Conservation (phyloP, 163 green algal genomes). For the Chloromonas sp. region DNA sequence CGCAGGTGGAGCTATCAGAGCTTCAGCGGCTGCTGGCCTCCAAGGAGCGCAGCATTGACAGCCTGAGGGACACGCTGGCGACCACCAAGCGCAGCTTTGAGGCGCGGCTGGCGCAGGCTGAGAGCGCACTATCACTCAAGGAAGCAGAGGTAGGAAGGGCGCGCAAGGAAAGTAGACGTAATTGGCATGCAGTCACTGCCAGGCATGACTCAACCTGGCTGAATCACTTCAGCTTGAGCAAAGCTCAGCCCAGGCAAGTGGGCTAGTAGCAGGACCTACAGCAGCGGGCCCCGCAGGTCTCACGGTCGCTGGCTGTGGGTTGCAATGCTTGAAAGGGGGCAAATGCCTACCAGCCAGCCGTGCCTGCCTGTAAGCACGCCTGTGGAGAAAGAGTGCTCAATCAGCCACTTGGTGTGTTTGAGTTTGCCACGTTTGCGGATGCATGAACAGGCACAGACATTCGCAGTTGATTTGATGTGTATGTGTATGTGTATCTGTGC, state of each 20-base stretch:
- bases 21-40: slow-evolving; percentile 25
- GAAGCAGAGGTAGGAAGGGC: slow-evolving; percentile 24
- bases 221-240: neutral
- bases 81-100: slow-evolving; percentile 46
- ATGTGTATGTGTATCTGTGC: neutral
- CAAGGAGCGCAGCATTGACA: slow-evolving; percentile 38
- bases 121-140: slow-evolving; percentile 22
- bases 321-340: neutral
- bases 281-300: neutral
- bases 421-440: too few species aligned
- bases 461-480: too few species aligned
- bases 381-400: neutral
- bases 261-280: neutral
- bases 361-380: neutral
- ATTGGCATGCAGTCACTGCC: too few species aligned
- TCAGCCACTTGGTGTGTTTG: neutral
- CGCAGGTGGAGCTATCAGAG: slow-evolving; percentile 21
- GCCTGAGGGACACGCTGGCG: slow-evolving; percentile 37
- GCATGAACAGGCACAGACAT: too few species aligned
- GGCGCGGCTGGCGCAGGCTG: slow-evolving; percentile 27
- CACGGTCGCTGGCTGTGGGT: neutral
- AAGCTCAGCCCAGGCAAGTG: neutral
- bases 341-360: neutral
- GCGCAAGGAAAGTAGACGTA: neutral
- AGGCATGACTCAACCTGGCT: neutral